A percentile compares a stretch with the other conserved stretches of the same genome.
Evolutionary conservation across 352 stramenopile genomes (phyloP).

Genomic region (Globisporangium radiosum): DNA sequence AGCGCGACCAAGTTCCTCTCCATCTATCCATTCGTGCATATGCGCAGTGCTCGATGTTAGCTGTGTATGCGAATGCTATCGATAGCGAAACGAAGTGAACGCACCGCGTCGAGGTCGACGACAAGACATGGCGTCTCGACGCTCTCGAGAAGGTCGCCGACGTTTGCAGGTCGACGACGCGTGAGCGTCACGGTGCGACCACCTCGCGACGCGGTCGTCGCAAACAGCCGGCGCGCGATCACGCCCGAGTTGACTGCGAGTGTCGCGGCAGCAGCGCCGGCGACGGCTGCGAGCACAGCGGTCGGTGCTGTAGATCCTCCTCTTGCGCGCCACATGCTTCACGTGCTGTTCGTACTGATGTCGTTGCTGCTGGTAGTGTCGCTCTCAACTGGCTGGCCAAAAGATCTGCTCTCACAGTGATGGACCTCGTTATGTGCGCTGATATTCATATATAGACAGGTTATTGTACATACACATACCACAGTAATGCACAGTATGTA

Average conservation of each 20-base stretch:
- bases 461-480: too few species aligned
- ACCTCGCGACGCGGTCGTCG: not conserved
- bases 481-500: too few species aligned
- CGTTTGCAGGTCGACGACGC: slow-evolving; percentile 16
- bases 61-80: not conserved
- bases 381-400: too few species aligned
- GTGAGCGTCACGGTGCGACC: slow-evolving; percentile 1
- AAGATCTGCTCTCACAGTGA: too few species aligned
- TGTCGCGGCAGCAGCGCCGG: slow-evolving; percentile 2
- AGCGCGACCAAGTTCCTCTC: slow-evolving; percentile 44
- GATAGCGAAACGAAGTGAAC: not conserved
- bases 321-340: slow-evolving; percentile 3
- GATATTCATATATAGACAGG: too few species aligned
- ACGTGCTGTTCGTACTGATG: too few species aligned
- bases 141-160: slow-evolving; percentile 18
- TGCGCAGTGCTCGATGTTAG: not conserved
- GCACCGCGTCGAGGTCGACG: slow-evolving; percentile 52
- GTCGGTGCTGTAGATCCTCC: not conserved
- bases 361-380: too few species aligned
- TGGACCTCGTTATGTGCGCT: too few species aligned
- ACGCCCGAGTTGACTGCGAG: slow-evolving; percentile 3
- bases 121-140: slow-evolving; percentile 64
- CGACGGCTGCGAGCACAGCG: slow-evolving; percentile 5
- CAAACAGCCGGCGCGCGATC: slow-evolving; percentile 5
- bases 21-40: slow-evolving; percentile 19